phyloP scores from a whole-genome alignment of 108 stramenopile species.

The Cyclotella kingstonii region DNA sequence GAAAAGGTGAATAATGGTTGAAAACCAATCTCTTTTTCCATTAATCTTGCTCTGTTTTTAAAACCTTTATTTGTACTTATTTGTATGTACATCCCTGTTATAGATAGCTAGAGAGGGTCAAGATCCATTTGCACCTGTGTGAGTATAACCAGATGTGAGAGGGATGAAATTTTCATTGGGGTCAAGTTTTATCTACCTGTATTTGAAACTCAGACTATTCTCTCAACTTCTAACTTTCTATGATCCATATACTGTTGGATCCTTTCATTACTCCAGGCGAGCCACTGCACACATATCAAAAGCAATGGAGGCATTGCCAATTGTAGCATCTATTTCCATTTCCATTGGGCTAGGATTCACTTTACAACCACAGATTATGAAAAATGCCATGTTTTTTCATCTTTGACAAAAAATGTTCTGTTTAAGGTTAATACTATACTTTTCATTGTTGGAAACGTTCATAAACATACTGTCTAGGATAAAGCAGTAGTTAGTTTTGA shows the following conservation, averaged over 20 bases:
- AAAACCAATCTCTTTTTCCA: background rate
- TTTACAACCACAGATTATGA: conserved; percentile 25
- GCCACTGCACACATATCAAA: conserved; percentile 42
- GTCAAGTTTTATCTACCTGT: background rate
- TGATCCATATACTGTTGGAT: background rate
- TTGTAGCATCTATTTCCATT: conserved; percentile 27
- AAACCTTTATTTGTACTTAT: no score
- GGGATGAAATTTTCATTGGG: background rate
- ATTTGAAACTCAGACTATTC: background rate
- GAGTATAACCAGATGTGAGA: conserved; percentile 12
- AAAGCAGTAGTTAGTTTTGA: no score
- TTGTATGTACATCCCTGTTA: no score
- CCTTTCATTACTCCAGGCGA: conserved; percentile 10
- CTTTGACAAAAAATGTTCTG: no score
- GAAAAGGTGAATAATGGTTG: conserved; percentile 17
- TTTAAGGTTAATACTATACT: no score
- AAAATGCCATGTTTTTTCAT: conserved; percentile 15
- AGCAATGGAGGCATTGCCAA: conserved; percentile 40
- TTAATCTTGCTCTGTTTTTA: no score
- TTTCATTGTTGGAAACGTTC: no score
- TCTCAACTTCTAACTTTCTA: background rate
- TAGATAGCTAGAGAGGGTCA: conserved; percentile 73
- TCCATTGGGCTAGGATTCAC: conserved; percentile 34
- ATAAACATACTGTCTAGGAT: no score
- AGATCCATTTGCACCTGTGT: conserved; percentile 67